Conservation (phyloP, 106 monocot genomes). For the Alisma plantagoaquatica region DNA sequence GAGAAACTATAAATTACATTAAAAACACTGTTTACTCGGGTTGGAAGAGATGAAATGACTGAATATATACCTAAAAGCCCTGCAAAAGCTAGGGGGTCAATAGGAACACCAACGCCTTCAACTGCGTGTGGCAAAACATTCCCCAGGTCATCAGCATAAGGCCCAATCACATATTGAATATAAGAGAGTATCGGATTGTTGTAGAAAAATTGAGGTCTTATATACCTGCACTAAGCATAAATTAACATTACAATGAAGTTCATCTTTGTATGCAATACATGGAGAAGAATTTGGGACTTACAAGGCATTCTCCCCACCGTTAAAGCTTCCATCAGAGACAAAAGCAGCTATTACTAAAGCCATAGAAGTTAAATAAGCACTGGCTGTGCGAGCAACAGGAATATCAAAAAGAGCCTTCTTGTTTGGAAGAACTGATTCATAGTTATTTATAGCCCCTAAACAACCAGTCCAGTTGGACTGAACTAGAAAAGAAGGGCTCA, state of each 20-base stretch:
- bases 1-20: too few relatives aligned
- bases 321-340: constrained; percentile 82
- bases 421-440: constrained; percentile 74
- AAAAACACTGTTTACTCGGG: too few relatives aligned
- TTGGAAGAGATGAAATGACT: too few relatives aligned
- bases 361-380: constrained; percentile 78
- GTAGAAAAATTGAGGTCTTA: constrained; percentile 85
- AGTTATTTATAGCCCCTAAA: constrained; percentile 82
- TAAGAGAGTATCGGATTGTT: constrained; percentile 88
- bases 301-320: constrained; percentile 87
- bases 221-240: constrained; percentile 79
- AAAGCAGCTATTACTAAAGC: constrained; percentile 58
- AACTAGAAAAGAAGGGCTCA: constrained; percentile 84
- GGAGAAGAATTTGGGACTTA: constrained; percentile 19
- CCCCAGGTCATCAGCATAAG: constrained; percentile 78
- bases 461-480: constrained; percentile 94
- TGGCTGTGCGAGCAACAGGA: constrained; percentile 74
- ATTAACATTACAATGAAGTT: too few relatives aligned
- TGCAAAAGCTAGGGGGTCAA: constrained; percentile 88
- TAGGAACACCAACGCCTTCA: constrained; percentile 91
- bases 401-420: constrained; percentile 86
- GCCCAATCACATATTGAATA: constrained; percentile 63
- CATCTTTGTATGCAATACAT: too few relatives aligned
- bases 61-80: constrained; percentile 88
- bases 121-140: constrained; percentile 89